A percentile compares a stretch with the other conserved stretches of the same genome.
Conservation (phyloP, 129 eudicot genomes). For the Flaveria linearis region DNA sequence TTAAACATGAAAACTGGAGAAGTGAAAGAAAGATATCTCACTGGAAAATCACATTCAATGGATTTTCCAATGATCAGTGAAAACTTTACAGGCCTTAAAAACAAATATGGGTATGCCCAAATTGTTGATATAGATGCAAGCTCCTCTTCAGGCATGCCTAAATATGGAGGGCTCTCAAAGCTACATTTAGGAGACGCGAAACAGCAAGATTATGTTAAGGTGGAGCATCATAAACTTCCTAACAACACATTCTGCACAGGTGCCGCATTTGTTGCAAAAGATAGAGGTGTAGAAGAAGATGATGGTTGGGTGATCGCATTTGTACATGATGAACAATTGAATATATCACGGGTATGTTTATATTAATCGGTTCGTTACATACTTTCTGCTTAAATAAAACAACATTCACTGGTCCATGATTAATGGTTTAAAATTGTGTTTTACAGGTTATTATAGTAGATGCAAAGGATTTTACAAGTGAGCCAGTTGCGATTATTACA, state of each 20-base stretch:
- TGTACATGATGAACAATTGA: conserved; percentile 41
- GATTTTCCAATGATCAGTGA: conserved; percentile 75
- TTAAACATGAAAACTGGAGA: conserved; percentile 59
- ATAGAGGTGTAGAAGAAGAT: conserved; percentile 44
- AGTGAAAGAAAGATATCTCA: conserved; percentile 53
- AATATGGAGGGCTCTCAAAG: conserved; percentile 69
- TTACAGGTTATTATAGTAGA: conserved; percentile 47
- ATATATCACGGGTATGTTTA: conserved; percentile 39
- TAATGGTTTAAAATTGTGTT: conserved; percentile 9
- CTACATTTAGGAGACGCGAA: conserved; percentile 47
- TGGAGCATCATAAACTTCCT: conserved; percentile 51
- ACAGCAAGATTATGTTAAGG: conserved; percentile 32
- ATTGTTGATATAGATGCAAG: conserved; percentile 54
- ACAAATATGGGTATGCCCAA: conserved; percentile 61
- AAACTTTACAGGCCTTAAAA: conserved; percentile 38
- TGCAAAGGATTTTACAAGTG: conserved; percentile 41
- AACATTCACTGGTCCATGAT: not conserved
- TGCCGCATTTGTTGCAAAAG: conserved; percentile 48
- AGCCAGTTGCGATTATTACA: conserved; percentile 45
- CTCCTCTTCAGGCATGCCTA: conserved; percentile 58
- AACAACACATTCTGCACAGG: conserved; percentile 53
- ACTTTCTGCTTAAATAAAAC: not conserved
- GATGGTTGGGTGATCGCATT: conserved; percentile 63
- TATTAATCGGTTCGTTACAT: not conserved
- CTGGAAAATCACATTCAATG: conserved; percentile 53